Percentiles rank a stretch among this genome's conserved stretches.
Evolutionary conservation across 257 asterid species (phyloP).

Genomic region (Solanum habrochaites): DNA sequence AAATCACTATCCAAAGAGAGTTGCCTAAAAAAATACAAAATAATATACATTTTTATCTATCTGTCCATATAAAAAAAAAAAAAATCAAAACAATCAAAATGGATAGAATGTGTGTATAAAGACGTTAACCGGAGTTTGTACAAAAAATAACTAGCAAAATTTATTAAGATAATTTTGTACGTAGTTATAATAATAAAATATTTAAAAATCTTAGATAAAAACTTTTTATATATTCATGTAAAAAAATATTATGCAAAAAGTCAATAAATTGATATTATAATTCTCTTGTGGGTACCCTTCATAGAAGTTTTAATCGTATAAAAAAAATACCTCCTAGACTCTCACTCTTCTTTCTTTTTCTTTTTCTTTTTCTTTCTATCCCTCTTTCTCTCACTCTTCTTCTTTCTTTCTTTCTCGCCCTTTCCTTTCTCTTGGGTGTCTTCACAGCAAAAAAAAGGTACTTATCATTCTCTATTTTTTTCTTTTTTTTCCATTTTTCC

Average conservation of each 20-base stretch:
- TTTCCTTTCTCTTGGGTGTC: conserved; percentile 3
- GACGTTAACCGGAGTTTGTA: too few species aligned
- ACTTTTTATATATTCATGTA: not conserved
- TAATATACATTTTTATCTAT: too few species aligned
- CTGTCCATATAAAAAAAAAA: too few species aligned
- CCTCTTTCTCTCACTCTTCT: not conserved
- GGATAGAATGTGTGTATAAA: too few species aligned
- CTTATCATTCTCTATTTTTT: not conserved
- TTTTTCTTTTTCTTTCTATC: too few species aligned
- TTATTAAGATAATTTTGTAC: too few species aligned
- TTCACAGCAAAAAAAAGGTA: conserved; percentile 14
- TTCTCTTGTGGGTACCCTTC: not conserved
- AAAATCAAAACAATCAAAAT: too few species aligned
- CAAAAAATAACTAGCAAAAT: too few species aligned
- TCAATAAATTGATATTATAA: not conserved
- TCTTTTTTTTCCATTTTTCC: not conserved
- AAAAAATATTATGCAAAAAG: not conserved
- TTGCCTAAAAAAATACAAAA: too few species aligned
- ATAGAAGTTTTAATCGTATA: conserved; percentile 1
- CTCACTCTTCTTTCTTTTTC: conserved; percentile 3
- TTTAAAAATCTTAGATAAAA: not conserved
- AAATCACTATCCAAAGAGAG: too few species aligned
- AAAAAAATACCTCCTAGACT: conserved; percentile 8
- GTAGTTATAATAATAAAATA: too few species aligned
- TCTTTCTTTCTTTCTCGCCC: conserved; percentile 27